phyloP scores from a whole-genome alignment of 2,329 filamentous ascomycete species.

The Triangularia verruculosa region DNA sequence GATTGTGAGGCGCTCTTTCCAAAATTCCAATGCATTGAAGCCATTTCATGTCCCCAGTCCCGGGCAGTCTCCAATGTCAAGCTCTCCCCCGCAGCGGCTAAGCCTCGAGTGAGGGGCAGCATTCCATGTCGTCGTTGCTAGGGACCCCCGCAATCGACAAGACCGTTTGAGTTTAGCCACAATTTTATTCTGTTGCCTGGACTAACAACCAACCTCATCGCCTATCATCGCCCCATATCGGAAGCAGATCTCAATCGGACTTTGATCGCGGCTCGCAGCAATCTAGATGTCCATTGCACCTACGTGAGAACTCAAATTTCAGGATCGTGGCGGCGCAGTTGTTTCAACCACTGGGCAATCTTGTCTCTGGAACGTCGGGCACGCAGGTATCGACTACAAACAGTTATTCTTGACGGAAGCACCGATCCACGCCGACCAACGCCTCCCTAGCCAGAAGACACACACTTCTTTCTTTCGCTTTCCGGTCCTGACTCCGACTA shows the following conservation, averaged over 20 bases:
- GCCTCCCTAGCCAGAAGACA: neutral
- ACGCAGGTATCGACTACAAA: neutral
- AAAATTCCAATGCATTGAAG: neutral
- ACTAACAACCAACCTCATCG: constrained; percentile 8
- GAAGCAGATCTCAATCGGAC: constrained; percentile 21
- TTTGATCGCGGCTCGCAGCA: constrained; percentile 6
- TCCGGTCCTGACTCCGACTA: neutral
- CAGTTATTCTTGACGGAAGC: no score
- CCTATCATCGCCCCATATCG: constrained; percentile 9
- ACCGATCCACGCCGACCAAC: no score
- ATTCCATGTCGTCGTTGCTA: neutral
- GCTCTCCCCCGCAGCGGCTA: neutral
- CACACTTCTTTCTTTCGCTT: neutral
- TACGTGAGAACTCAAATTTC: constrained; percentile 23
- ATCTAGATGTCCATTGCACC: neutral
- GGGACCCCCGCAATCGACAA: constrained; percentile 16
- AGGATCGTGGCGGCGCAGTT: constrained; percentile 13
- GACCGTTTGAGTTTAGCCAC: constrained; percentile 6
- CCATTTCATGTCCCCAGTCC: neutral
- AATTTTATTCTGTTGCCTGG: constrained; percentile 26
- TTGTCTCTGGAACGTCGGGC: neutral
- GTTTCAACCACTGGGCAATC: constrained; percentile 9
- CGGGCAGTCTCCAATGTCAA: no score
- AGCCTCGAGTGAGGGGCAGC: neutral
- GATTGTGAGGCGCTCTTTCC: neutral